Percentiles rank a stretch among this genome's conserved stretches.
Evolutionary conservation across 805 yeast genomes (phyloP).

Genomic region (Kodamaea restingae): DNA sequence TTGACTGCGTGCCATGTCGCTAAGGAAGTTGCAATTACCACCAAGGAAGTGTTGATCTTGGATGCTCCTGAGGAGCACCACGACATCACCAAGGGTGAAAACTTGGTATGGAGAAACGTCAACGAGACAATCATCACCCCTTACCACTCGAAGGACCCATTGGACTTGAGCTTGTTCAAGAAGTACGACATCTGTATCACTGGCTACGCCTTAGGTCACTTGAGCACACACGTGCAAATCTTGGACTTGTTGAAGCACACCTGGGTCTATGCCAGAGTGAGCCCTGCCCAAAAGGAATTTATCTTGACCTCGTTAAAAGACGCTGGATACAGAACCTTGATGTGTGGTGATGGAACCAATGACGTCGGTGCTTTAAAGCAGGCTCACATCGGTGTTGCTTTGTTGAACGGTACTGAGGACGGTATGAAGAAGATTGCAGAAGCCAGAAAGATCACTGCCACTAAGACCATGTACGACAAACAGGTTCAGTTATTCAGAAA

Average conservation of each 20-base stretch:
- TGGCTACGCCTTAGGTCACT: slow-evolving; percentile 77
- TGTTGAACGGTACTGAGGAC: slow-evolving; percentile 93
- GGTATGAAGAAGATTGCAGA: slow-evolving; percentile 87
- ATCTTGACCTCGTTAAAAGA: slow-evolving; percentile 78
- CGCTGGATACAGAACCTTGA: slow-evolving; percentile 86
- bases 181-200: slow-evolving; percentile 85
- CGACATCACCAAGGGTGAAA: slow-evolving; percentile 41
- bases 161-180: slow-evolving; percentile 55
- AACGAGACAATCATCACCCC: slow-evolving; percentile 71
- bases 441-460: slow-evolving; percentile 61
- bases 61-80: slow-evolving; percentile 78
- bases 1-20: slow-evolving; percentile 98
- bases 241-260: slow-evolving; percentile 75
- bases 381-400: slow-evolving; percentile 97
- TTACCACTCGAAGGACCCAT: slow-evolving; percentile 53
- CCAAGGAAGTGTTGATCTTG: slow-evolving; percentile 76
- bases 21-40: slow-evolving; percentile 82
- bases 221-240: slow-evolving; percentile 66
- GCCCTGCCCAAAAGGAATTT: slow-evolving; percentile 93
- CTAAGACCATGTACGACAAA: slow-evolving; percentile 70
- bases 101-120: slow-evolving; percentile 80
- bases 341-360: slow-evolving; percentile 99
- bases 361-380: slow-evolving; percentile 99
- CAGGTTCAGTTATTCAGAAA: slow-evolving; percentile 73
- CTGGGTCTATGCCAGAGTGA: slow-evolving; percentile 97